Evolutionary conservation across 2,329 filamentous ascomycete genomes (phyloP).

Genomic region (Colletotrichum eleusines): DNA sequence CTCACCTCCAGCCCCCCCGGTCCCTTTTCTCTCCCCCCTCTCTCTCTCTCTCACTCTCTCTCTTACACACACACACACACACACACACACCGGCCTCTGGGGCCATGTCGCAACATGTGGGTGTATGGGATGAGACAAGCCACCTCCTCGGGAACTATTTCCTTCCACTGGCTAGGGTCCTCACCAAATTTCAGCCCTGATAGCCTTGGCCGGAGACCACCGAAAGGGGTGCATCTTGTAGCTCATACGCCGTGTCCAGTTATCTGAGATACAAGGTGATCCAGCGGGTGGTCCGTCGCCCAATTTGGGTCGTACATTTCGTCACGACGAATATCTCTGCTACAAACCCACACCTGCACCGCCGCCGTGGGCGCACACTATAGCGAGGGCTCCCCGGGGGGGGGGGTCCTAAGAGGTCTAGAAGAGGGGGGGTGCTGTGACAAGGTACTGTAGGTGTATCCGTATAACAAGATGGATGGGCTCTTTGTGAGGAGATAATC

Average conservation of each 20-base stretch:
- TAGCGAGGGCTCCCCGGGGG: slow-evolving; percentile 18
- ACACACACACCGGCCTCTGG: slow-evolving; percentile 28
- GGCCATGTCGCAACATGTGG: slow-evolving; percentile 43
- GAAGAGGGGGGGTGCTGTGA: slow-evolving; percentile 33
- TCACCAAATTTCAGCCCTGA: slow-evolving; percentile 41
- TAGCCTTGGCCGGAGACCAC: slow-evolving; percentile 36
- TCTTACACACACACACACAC: too few species aligned
- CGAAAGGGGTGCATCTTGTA: slow-evolving; percentile 23
- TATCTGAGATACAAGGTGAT: slow-evolving; percentile 35
- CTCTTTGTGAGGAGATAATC: not conserved
- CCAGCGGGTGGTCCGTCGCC: slow-evolving; percentile 20
- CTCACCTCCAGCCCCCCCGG: slow-evolving; percentile 36
- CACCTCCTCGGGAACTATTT: slow-evolving; percentile 49
- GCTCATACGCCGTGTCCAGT: slow-evolving; percentile 35
- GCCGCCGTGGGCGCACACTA: slow-evolving; percentile 31
- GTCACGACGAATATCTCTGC: slow-evolving; percentile 39
- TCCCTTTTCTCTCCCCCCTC: not conserved
- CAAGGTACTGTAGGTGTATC: slow-evolving; percentile 32
- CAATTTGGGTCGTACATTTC: slow-evolving; percentile 30
- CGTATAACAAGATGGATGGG: slow-evolving; percentile 25
- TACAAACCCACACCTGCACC: slow-evolving; percentile 40
- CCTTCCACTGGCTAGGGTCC: slow-evolving; percentile 39
- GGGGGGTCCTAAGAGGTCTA: slow-evolving; percentile 24
- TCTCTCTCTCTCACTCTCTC: not conserved
- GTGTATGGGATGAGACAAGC: slow-evolving; percentile 53